phyloP scores from a whole-genome alignment of 2,329 filamentous ascomycete species.

The Ilyonectria mors-panacis region DNA sequence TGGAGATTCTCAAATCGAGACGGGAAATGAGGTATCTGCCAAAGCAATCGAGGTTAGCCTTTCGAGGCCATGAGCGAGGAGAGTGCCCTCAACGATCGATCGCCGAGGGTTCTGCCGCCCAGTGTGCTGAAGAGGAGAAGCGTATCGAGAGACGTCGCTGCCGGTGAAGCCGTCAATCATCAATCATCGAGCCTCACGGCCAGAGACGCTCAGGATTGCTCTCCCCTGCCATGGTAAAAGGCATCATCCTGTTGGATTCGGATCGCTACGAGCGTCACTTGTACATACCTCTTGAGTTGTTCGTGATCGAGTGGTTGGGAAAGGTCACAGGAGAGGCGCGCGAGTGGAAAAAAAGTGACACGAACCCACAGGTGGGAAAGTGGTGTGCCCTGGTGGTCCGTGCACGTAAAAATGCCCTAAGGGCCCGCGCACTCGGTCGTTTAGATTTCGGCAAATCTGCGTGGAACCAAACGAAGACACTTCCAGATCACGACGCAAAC shows the following conservation, averaged over 20 bases:
- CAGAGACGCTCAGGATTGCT: constrained; percentile 68
- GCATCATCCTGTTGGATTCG: constrained; percentile 58
- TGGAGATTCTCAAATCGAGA: constrained; percentile 85
- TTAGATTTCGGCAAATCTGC: constrained; percentile 56
- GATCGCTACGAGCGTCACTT: constrained; percentile 49
- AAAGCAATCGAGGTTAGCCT: constrained; percentile 69
- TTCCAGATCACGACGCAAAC: constrained; percentile 51
- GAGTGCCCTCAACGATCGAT: constrained; percentile 74
- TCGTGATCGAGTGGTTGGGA: constrained; percentile 46
- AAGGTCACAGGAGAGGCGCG: constrained; percentile 44
- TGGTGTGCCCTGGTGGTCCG: constrained; percentile 60
- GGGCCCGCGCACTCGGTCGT: constrained; percentile 51
- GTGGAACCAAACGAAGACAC: constrained; percentile 51
- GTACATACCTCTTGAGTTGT: constrained; percentile 63
- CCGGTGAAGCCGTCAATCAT: constrained; percentile 35
- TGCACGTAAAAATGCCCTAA: constrained; percentile 63
- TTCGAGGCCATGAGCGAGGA: constrained; percentile 73
- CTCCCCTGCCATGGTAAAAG: constrained; percentile 70
- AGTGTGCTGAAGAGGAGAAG: constrained; percentile 74
- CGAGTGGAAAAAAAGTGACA: constrained; percentile 33
- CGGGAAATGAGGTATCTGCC: constrained; percentile 77
- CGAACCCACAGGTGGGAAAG: constrained; percentile 22
- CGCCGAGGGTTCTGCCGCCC: constrained; percentile 80
- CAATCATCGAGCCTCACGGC: constrained; percentile 38
- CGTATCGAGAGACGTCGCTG: constrained; percentile 65